Base-by-base conservation (phyloP, 228 moss, liverwort and hornwort species). In the Sphagnum fallax region DNA sequence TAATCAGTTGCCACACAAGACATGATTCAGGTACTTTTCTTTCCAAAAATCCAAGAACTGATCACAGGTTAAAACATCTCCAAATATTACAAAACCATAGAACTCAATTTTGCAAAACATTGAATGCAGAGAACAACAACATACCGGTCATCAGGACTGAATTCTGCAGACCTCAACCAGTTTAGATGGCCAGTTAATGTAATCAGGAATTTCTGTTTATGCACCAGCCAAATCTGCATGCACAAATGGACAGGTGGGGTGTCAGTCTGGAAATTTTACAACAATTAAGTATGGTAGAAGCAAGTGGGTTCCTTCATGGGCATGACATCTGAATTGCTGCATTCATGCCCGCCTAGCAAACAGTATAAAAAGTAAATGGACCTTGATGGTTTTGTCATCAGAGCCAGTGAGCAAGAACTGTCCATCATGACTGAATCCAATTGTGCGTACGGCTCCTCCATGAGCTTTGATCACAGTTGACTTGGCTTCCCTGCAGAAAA, bases 301-400 rank as follows among this genome's bases (percentile, higher is more conserved):
- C 32, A 32, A 32, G 32, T 32, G 32, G 32, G 32, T 32, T 32
- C 32, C 32, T 32, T 32, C 32, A 32, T 32, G 32, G 32, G 32
- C 32, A 32, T 32, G 32, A 32, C 32, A 32, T 32, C 32, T 32
- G 32, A 32, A 32, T 32, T 32, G 2, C 32, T 32, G 32, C 32
- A 32, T 32, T 32, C 32, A 32, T 32, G 32, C 32, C 32, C 2
- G 32, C 32, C 32, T 32, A 32, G 32, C 32, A 32, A 32, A 32
- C 32, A 32, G 32, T 32, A 32, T 32, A 32, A 32, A 32, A 57
- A 15, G 53, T 58, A 49, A 48, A 70, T 7, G 48, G 47, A 89
- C 98, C 87, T 98, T 98, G 16, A 98, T 85, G 4, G 85, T 92
- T 74, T 94, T 98, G 74, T 98, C 94, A 70, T 98, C 90, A 5